Base-by-base conservation (phyloP, 2,329 filamentous ascomycete genomes). In the Seiridium cupressi region DNA sequence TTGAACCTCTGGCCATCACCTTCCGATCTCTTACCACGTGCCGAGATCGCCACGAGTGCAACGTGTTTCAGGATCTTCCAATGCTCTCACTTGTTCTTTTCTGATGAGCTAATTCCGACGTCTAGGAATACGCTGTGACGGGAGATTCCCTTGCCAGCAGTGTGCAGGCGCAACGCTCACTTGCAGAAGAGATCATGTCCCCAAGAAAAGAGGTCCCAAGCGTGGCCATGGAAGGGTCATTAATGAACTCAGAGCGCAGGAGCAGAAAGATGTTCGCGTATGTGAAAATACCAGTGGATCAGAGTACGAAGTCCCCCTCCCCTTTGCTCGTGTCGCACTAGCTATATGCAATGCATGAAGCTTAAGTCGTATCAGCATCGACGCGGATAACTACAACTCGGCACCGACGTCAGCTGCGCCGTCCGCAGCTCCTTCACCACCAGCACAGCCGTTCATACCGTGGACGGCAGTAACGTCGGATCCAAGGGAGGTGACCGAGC, bases 161-260 rank as follows among this genome's bases (percentile, higher is more conserved):
- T 88, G 85, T 70, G 73, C 79, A 57, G 81, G 81, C 60, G 84
- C 85, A 36, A 80, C 82, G 32, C 78, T 88, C 62, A 79, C 76
- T n/a, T 88, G 85, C 75, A 88, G 85, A 64, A 84, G 86, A 70
- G 86, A 88, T 66, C 84, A 86, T 66, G 81, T 88, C 48, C 85
- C 85, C 11, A 83, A 85, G 71, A 87, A 87, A 72, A 83, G 87
- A 65, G 85, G 85, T 2, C 85, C 85, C 10, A 89, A 88, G 67
- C 82, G 83, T 35, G 85, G 83, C 55, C 80, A 84, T 61, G 85
- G 85, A 40, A 84, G 86, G 64, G 84, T 89, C 46, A 85, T 89
- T 60, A 85, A 85, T 62, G 84, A 87, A 72, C 74, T 89, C 31
- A 78, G 85, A 57, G 83, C 72, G 57, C 72, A 71, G 78, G 76